Conservation (phyloP, 164 flowering plant genomes). For the Echeveria elegans region DNA sequence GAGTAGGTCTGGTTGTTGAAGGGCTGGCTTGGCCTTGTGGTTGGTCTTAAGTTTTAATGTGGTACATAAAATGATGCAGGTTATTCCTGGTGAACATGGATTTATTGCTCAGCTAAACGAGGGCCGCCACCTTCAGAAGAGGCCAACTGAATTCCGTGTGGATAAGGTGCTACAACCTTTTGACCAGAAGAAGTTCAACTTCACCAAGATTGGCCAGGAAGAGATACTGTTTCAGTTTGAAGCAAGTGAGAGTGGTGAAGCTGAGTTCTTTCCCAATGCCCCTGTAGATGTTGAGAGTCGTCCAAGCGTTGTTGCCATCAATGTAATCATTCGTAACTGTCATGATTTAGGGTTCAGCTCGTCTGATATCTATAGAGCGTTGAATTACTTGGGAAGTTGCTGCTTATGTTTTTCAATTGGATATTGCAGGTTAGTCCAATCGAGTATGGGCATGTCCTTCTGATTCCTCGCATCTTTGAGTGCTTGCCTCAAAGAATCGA, state of each 20-base stretch:
- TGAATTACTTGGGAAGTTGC: not conserved
- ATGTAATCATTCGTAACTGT: conserved; percentile 21
- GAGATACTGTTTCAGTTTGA: conserved; percentile 65
- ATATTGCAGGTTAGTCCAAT: conserved; percentile 60
- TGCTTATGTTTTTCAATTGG: not conserved
- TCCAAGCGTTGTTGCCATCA: conserved; percentile 62
- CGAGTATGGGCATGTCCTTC: conserved; percentile 65
- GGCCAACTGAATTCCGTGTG: conserved; percentile 66
- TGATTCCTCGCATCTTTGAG: conserved; percentile 53
- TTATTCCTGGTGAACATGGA: conserved; percentile 44
- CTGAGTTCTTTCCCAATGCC: conserved; percentile 40
- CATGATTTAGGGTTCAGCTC: not conserved
- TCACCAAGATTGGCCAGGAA: conserved; percentile 70
- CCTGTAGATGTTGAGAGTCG: conserved; percentile 38
- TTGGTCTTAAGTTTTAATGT: not conserved
- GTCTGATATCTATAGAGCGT: not conserved
- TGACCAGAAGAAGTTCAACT: conserved; percentile 63
- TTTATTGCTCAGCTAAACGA: conserved; percentile 62
- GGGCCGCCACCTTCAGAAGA: conserved; percentile 57
- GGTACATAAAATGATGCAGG: conserved; percentile 24
- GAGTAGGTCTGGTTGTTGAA: no score
- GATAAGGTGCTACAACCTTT: conserved; percentile 68
- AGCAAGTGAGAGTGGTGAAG: conserved; percentile 33
- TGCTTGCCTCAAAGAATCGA: conserved; percentile 63
- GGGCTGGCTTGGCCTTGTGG: not conserved